Percentiles rank a stretch among this genome's conserved stretches.
These are phyloP conservation scores for Nicotiana undulata DNA, from an alignment of 257 asterid species.

Conservation along the genomic window DNA sequence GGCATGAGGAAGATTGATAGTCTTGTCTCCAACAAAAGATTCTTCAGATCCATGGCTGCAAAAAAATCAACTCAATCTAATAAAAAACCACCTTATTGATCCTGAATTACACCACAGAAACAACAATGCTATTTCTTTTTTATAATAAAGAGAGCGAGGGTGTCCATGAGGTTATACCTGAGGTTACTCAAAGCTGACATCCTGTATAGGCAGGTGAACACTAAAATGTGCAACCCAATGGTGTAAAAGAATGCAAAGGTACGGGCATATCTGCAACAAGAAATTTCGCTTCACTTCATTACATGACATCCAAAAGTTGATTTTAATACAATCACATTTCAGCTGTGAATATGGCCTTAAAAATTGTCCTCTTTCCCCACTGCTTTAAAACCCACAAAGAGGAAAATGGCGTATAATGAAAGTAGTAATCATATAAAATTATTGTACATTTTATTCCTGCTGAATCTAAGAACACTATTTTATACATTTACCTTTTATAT, in stretches of 20 bases:
- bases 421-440: neutral
- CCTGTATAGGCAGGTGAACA: conserved; percentile 84
- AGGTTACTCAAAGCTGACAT: conserved; percentile 92
- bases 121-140: neutral
- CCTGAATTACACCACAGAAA: neutral
- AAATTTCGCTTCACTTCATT: neutral
- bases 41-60: conserved; percentile 84
- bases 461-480: neutral
- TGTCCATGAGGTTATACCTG: conserved; percentile 31
- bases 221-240: conserved; percentile 82
- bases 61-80: neutral
- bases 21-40: conserved; percentile 39
- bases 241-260: conserved; percentile 93
- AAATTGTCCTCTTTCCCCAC: neutral
- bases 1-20: conserved; percentile 56
- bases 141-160: neutral
- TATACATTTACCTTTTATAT: neutral
- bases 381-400: neutral
- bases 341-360: neutral
- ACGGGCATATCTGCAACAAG: conserved; percentile 66
- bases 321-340: neutral
- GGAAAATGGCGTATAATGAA: neutral
- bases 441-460: neutral
- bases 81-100: conserved; percentile 5
- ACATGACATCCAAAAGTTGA: neutral